These are phyloP conservation scores for Glarea lozoyensis DNA, from an alignment of 495 filamentous ascomycete genomes.

Conservation along the genomic window DNA sequence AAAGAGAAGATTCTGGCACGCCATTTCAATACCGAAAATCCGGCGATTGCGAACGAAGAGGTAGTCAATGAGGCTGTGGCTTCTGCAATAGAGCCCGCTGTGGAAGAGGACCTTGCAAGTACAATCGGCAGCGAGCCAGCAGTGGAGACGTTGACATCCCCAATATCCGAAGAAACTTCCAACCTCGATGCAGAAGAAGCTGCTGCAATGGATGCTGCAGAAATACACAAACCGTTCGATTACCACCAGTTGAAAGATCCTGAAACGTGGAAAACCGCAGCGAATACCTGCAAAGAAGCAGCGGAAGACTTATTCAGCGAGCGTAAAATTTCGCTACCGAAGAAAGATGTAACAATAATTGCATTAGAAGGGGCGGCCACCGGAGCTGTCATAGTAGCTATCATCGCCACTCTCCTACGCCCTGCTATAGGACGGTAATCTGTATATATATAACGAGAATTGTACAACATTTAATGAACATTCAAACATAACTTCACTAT, in stretches of 20 bases:
- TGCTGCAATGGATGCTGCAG: slow-evolving; percentile 9
- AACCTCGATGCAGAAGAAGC: slow-evolving; percentile 5
- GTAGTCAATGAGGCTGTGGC: slow-evolving; percentile 11
- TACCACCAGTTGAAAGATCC: slow-evolving; percentile 13
- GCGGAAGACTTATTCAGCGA: slow-evolving; percentile 60
- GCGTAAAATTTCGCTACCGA: slow-evolving; percentile 52
- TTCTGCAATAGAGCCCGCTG: slow-evolving; percentile 9
- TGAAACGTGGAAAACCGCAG: slow-evolving; percentile 41
- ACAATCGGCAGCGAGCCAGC: slow-evolving; percentile 15
- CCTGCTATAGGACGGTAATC: slow-evolving; percentile 18
- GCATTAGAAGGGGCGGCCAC: slow-evolving; percentile 64
- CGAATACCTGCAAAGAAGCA: slow-evolving; percentile 42
- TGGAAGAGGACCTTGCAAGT: slow-evolving; percentile 14
- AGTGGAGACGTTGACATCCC: slow-evolving; percentile 13
- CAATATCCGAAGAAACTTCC: slow-evolving; percentile 9
- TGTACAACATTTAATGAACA: too few relatives aligned
- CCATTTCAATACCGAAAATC: slow-evolving; percentile 18
- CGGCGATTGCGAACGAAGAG: neutral
- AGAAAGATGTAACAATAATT: slow-evolving; percentile 64
- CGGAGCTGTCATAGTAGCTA: slow-evolving; percentile 54
- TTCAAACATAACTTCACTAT: too few relatives aligned
- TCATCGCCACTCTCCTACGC: slow-evolving; percentile 51
- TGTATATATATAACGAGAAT: neutral
- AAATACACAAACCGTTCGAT: slow-evolving; percentile 13
- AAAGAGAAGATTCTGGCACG: slow-evolving; percentile 51